These are phyloP conservation scores for Pelagophyceae sp. DNA, from an alignment of 352 stramenopile species.

Conservation along the genomic window DNA sequence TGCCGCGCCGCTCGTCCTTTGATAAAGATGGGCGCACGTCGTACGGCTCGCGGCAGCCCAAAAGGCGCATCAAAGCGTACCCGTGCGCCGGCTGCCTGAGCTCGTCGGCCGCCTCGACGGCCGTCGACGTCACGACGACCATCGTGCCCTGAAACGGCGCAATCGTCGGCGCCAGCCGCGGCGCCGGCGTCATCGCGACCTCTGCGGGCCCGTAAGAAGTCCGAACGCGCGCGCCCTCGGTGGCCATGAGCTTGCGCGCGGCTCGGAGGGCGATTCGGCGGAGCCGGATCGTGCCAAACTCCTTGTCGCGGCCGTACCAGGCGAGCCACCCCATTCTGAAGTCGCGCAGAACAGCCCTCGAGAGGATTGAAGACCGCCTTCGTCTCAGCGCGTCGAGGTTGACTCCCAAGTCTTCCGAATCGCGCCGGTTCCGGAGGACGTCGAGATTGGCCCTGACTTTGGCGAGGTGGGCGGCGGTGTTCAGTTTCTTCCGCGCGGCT, in stretches of 20 bases:
- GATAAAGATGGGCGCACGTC: neutral
- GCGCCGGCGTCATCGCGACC: neutral
- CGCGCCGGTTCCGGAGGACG: no score
- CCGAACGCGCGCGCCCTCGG: slow-evolving; percentile 8
- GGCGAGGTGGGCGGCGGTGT: no score
- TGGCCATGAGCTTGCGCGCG: neutral
- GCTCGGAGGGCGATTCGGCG: slow-evolving; percentile 28
- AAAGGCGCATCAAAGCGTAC: slow-evolving; percentile 2
- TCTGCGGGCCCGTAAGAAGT: slow-evolving; percentile 15
- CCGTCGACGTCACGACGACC: no score
- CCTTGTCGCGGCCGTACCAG: slow-evolving; percentile 21
- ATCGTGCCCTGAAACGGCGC: neutral
- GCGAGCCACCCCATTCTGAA: slow-evolving; percentile 15
- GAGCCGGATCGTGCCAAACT: slow-evolving; percentile 35
- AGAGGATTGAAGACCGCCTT: no score
- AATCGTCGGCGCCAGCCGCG: neutral
- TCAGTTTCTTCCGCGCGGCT: no score
- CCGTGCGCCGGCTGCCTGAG: slow-evolving; percentile 7
- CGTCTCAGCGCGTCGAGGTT: no score
- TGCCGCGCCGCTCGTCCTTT: slow-evolving; percentile 5
- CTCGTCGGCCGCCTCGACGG: no score
- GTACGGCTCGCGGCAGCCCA: slow-evolving; percentile 21
- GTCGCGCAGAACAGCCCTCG: no score
- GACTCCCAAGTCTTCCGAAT: no score
- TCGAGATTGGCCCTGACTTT: no score